Conservation (phyloP, 2,329 filamentous ascomycete genomes). For the Paecilomyces dactylethromorphus region DNA sequence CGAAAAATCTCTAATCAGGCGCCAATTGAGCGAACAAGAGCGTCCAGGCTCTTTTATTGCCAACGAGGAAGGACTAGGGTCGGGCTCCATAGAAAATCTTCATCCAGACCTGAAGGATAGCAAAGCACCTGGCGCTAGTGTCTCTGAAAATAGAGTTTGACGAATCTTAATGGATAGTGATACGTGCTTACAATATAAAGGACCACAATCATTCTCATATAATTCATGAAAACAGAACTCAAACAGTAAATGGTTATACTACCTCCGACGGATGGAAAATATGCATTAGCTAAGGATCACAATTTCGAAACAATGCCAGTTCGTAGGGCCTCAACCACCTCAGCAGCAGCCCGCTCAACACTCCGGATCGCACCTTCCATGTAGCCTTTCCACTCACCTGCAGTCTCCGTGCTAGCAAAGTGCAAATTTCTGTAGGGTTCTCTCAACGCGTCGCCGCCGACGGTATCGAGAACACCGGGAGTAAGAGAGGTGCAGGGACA, state of each 20-base stretch:
- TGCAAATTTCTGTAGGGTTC: constrained; percentile 37
- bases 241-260: background rate
- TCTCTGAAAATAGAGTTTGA: background rate
- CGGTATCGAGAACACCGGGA: constrained; percentile 32
- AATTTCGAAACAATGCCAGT: background rate
- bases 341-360: constrained; percentile 43
- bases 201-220: too few species aligned
- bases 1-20: background rate
- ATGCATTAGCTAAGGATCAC: background rate
- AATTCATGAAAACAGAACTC: background rate
- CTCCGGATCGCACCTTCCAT: constrained; percentile 52
- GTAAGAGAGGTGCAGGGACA: constrained; percentile 33
- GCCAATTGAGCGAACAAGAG: background rate
- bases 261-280: background rate
- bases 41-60: background rate
- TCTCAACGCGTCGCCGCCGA: constrained; percentile 26
- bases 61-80: background rate
- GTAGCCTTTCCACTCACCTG: constrained; percentile 50
- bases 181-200: background rate
- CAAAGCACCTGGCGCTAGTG: background rate
- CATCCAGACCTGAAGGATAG: background rate
- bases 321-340: constrained; percentile 30
- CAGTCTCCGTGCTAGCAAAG: constrained; percentile 51
- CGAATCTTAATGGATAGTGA: background rate
- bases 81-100: background rate